A percentile compares a stretch with the other conserved stretches of the same genome.
Conservation (phyloP, 2,329 filamentous ascomycete species). For the Fusarium sp. region DNA sequence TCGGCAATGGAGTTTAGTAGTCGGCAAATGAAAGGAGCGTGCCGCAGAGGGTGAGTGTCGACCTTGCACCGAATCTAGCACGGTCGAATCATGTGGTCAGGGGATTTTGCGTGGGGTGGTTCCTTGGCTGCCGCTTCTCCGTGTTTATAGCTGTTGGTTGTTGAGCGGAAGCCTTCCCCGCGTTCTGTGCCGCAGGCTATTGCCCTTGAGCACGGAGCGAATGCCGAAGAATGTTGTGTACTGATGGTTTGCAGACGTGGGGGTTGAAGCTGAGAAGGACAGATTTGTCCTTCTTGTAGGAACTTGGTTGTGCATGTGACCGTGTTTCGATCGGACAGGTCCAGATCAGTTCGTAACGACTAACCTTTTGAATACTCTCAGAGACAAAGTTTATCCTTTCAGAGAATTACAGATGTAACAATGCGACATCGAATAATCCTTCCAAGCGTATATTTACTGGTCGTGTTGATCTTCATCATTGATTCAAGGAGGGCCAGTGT, state of each 20-base stretch:
- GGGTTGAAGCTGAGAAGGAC: background rate
- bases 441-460: no score
- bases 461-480: no score
- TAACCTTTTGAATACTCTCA: background rate
- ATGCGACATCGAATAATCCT: no score
- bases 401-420: no score
- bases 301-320: accelerated
- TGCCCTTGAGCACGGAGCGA: background rate
- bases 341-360: accelerated
- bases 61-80: background rate
- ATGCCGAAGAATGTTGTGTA: background rate
- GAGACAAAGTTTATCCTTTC: no score
- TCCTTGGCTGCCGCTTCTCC: background rate
- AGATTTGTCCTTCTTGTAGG: accelerated
- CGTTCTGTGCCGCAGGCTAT: background rate
- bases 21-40: background rate
- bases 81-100: background rate
- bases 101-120: background rate
- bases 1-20: background rate
- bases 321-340: accelerated
- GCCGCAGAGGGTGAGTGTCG: conserved; percentile 12
- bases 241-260: background rate
- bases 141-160: background rate
- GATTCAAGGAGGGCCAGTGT: no score
- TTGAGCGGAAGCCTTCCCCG: background rate